These are phyloP conservation scores for Ulota crispa DNA, from an alignment of 225 moss, liverwort and hornwort genomes.

Conservation along the genomic window DNA sequence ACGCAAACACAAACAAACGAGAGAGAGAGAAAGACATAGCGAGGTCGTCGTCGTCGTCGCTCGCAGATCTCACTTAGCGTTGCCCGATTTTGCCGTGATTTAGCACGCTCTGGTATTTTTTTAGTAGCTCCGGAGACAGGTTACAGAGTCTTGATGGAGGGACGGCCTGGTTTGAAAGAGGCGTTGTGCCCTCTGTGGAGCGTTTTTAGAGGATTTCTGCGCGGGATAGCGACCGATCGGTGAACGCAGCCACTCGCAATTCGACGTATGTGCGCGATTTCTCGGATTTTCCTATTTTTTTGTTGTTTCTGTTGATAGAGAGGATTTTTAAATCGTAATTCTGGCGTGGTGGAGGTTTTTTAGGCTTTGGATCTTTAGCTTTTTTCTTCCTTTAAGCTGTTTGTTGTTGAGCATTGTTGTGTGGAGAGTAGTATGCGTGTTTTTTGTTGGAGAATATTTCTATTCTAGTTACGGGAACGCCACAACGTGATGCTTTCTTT, in stretches of 20 bases:
- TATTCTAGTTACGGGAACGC: background rate
- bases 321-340: background rate
- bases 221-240: slow-evolving; percentile 24
- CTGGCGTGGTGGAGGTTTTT: background rate
- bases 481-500: slow-evolving; percentile 5
- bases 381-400: background rate
- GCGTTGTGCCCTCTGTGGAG: background rate
- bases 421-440: background rate
- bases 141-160: slow-evolving; percentile 1
- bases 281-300: background rate
- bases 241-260: slow-evolving; percentile 16
- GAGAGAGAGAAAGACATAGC: background rate
- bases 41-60: background rate
- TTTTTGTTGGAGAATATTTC: background rate
- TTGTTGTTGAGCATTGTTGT: background rate
- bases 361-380: background rate
- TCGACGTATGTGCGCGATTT: slow-evolving; percentile 23
- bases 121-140: background rate
- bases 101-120: background rate
- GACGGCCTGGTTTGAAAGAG: slow-evolving; percentile 11
- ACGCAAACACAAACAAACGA: no score
- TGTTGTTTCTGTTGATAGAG: background rate
- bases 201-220: background rate
- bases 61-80: slow-evolving; percentile 35
- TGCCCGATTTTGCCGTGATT: background rate